A percentile compares a stretch with the other conserved stretches of the same genome.
phyloP scores from a whole-genome alignment of 2,329 filamentous ascomycete species.

The Pyrenochaeta sp. region DNA sequence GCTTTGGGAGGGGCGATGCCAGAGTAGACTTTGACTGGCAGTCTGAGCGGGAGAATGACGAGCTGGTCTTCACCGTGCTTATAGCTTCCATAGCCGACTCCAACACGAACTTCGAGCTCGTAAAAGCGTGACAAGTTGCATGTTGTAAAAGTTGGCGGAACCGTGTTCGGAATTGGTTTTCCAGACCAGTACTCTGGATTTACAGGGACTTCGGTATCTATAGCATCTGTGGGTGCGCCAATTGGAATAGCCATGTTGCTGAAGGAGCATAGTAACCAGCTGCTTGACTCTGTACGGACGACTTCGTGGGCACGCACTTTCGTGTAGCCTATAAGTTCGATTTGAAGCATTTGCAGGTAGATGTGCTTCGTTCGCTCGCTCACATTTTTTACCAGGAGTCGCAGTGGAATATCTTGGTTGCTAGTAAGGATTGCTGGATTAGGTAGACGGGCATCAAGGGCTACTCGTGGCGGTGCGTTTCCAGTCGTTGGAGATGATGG shows the following conservation, averaged over 20 bases:
- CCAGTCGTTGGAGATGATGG: conserved; percentile 31
- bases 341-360: conserved; percentile 79
- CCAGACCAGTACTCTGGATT: conserved; percentile 77
- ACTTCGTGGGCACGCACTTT: conserved; percentile 81
- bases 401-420: conserved; percentile 83
- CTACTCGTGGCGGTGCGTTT: conserved; percentile 62
- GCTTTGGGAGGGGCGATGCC: conserved; percentile 83
- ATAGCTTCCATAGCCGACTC: conserved; percentile 75
- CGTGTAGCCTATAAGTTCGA: conserved; percentile 83
- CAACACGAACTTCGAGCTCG: conserved; percentile 82
- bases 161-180: conserved; percentile 78
- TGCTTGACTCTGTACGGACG: conserved; percentile 71
- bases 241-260: conserved; percentile 77
- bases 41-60: conserved; percentile 78
- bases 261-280: conserved; percentile 78
- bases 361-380: conserved; percentile 73
- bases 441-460: conserved; percentile 84
- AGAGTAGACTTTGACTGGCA: conserved; percentile 84
- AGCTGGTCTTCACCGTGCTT: conserved; percentile 69
- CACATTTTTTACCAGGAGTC: conserved; percentile 80
- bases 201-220: conserved; percentile 73
- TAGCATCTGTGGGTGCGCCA: conserved; percentile 64
- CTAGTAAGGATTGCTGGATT: conserved; percentile 89
- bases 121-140: conserved; percentile 88
- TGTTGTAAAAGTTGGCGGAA: conserved; percentile 85